Percentiles rank a stretch among this genome's conserved stretches.
phyloP scores from a whole-genome alignment of 441 rosid species.

The Oxalis stricta region DNA sequence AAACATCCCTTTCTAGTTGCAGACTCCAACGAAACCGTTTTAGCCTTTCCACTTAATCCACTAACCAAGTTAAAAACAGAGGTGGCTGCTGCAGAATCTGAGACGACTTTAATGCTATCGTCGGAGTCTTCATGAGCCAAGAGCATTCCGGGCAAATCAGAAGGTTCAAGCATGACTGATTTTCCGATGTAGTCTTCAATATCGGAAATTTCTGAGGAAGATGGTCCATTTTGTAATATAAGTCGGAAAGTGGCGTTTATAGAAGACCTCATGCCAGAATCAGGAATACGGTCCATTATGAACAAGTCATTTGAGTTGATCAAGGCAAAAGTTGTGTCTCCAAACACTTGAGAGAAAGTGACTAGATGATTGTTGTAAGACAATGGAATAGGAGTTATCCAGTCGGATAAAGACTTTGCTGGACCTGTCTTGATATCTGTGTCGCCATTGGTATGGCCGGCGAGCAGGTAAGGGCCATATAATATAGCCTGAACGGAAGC shows the following conservation, averaged over 20 bases:
- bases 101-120: slow-evolving; percentile 17
- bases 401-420: slow-evolving; percentile 23
- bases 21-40: slow-evolving; percentile 47
- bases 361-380: slow-evolving; percentile 36
- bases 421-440: slow-evolving; percentile 50
- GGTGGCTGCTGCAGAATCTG: slow-evolving; percentile 15
- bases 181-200: slow-evolving; percentile 24
- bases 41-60: slow-evolving; percentile 54
- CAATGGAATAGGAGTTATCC: slow-evolving; percentile 50
- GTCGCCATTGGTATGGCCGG: slow-evolving; percentile 48
- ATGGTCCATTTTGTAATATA: slow-evolving; percentile 14
- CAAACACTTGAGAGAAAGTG: slow-evolving; percentile 45
- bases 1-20: slow-evolving; percentile 41
- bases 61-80: slow-evolving; percentile 40
- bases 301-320: slow-evolving; percentile 49
- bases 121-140: slow-evolving; percentile 28
- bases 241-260: slow-evolving; percentile 66
- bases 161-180: slow-evolving; percentile 61
- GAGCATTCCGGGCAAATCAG: slow-evolving; percentile 67
- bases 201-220: slow-evolving; percentile 5
- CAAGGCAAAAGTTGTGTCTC: slow-evolving; percentile 33
- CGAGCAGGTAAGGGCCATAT: slow-evolving; percentile 76
- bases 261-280: slow-evolving; percentile 44
- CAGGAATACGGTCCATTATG: slow-evolving; percentile 39
- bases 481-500: slow-evolving; percentile 69